Evolutionary conservation across 2,329 filamentous ascomycete species (phyloP).

Genomic region (Orbilia javanica): DNA sequence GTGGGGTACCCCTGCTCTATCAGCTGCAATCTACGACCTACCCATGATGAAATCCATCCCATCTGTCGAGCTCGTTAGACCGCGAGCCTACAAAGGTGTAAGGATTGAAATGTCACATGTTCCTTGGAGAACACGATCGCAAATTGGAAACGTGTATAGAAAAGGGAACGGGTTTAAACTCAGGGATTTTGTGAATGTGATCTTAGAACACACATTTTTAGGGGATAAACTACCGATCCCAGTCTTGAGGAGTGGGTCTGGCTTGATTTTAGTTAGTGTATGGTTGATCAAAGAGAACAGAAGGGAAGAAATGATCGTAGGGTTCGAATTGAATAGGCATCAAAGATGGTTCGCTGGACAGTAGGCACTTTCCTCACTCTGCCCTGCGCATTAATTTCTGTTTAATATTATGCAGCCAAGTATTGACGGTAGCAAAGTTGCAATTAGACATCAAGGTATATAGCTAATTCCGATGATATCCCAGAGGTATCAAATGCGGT

Average conservation of each 20-base stretch:
- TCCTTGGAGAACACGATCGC: constrained; percentile 11
- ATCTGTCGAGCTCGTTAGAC: constrained; percentile 11
- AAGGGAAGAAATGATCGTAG: neutral
- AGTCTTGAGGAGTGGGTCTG: constrained; percentile 5
- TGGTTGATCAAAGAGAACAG: constrained; percentile 12
- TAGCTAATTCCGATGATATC: neutral
- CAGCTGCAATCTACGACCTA: neutral
- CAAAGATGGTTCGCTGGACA: constrained; percentile 6
- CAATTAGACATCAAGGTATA: too few relatives aligned
- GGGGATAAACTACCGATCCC: constrained; percentile 10
- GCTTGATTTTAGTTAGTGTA: constrained; percentile 8
- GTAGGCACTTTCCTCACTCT: neutral
- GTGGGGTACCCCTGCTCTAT: constrained; percentile 8
- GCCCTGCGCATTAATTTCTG: neutral
- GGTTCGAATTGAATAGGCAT: constrained; percentile 13
- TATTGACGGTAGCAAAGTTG: too few relatives aligned
- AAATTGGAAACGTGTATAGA: constrained; percentile 12
- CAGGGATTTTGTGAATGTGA: constrained; percentile 9
- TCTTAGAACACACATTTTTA: constrained; percentile 9
- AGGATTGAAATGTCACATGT: constrained; percentile 14
- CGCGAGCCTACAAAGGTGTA: neutral
- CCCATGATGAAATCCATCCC: constrained; percentile 23
- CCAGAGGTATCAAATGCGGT: constrained; percentile 1
- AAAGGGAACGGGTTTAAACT: constrained; percentile 1
- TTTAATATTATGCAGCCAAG: neutral